Evolutionary conservation across 176 grass and related monocot genomes (phyloP).

Genomic region (Bolboschoenus planiculmis): DNA sequence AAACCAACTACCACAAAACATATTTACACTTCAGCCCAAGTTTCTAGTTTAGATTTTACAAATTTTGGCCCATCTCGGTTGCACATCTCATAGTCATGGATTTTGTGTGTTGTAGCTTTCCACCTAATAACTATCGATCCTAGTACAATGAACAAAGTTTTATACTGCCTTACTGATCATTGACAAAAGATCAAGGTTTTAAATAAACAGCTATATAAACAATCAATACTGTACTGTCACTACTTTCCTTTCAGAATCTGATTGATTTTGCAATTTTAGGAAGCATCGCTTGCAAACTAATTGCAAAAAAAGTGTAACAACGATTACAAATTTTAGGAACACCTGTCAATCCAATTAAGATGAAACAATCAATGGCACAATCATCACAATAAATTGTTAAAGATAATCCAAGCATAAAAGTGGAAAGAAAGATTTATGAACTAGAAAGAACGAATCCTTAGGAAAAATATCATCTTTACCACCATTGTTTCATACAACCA

Average conservation of each 20-base stretch:
- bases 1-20: neutral
- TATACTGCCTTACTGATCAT: neutral
- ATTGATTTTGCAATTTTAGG: neutral
- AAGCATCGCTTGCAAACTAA: neutral
- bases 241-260: neutral
- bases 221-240: neutral
- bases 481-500: constrained; percentile 24
- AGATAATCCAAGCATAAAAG: neutral
- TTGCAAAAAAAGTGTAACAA: neutral
- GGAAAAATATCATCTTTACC: constrained; percentile 12
- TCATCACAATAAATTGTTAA: too few species aligned
- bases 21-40: neutral
- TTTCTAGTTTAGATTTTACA: neutral
- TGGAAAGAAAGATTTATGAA: neutral
- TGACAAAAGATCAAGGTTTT: neutral
- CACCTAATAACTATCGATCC: too few species aligned
- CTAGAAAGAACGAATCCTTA: neutral
- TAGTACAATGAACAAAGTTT: neutral
- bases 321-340: too few species aligned
- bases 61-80: neutral
- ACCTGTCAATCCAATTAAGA: neutral
- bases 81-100: neutral
- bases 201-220: neutral
- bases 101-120: too few species aligned
- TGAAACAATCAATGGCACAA: neutral